Evolutionary conservation across 2,329 filamentous ascomycete species (phyloP).

Genomic region (Xylariaceae sp.): DNA sequence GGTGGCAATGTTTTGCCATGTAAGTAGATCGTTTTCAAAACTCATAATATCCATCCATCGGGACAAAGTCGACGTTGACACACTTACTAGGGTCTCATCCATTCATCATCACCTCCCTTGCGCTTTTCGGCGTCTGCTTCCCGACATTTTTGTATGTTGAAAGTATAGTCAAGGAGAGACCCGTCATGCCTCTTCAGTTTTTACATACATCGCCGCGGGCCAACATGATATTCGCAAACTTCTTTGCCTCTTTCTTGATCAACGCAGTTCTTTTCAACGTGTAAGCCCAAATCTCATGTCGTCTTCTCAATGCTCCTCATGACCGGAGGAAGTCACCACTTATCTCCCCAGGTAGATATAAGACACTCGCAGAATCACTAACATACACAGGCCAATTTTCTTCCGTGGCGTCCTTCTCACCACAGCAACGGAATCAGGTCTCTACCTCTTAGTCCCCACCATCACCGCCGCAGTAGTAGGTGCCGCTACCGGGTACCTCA

Average conservation of each 20-base stretch:
- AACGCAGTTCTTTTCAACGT: slow-evolving; percentile 61
- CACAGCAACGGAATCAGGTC: slow-evolving; percentile 67
- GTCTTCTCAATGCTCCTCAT: background rate
- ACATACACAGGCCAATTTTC: slow-evolving; percentile 60
- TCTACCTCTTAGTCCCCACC: slow-evolving; percentile 65
- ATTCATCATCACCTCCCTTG: slow-evolving; percentile 51
- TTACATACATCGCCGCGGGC: slow-evolving; percentile 50
- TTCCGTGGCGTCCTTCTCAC: slow-evolving; percentile 74
- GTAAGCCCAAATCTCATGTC: slow-evolving; percentile 31
- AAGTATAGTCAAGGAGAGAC: slow-evolving; percentile 43
- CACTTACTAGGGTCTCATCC: slow-evolving; percentile 52
- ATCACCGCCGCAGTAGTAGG: slow-evolving; percentile 54
- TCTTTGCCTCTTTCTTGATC: slow-evolving; percentile 47
- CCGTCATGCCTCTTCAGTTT: slow-evolving; percentile 60
- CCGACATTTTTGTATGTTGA: slow-evolving; percentile 54
- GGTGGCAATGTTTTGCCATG: slow-evolving; percentile 63
- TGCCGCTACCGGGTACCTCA: slow-evolving; percentile 59
- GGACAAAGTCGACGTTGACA: background rate
- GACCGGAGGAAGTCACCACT: no score
- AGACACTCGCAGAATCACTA: background rate
- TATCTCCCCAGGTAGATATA: background rate
- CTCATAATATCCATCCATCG: background rate
- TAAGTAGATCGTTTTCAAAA: slow-evolving; percentile 30
- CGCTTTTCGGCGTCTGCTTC: slow-evolving; percentile 46
- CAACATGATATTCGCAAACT: slow-evolving; percentile 57